These are phyloP conservation scores for Solanum sejunctum DNA, from an alignment of 257 asterid species.

Conservation along the genomic window DNA sequence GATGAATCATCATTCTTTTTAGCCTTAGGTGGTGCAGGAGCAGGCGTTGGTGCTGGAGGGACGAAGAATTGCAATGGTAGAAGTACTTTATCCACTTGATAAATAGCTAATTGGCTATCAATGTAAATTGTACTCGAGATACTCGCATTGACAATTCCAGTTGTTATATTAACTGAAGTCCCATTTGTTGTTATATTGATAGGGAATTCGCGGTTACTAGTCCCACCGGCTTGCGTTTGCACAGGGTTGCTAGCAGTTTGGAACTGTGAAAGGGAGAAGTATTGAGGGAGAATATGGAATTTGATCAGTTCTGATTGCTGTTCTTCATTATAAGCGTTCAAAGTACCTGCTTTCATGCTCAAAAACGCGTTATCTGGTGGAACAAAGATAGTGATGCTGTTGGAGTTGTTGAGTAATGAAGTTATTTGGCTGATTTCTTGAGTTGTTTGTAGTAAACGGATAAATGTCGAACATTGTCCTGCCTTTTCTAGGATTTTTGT, in stretches of 20 bases:
- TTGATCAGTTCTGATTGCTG: slow-evolving; percentile 33
- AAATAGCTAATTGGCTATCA: slow-evolving; percentile 36
- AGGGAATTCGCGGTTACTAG: slow-evolving; percentile 15
- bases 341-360: slow-evolving; percentile 25
- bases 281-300: slow-evolving; percentile 31
- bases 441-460: slow-evolving; percentile 39
- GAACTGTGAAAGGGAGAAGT: slow-evolving; percentile 25
- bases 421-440: slow-evolving; percentile 34
- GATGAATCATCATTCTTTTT: slow-evolving; percentile 8
- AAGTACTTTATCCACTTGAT: slow-evolving; percentile 35
- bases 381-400: slow-evolving; percentile 37
- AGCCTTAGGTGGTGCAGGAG: slow-evolving; percentile 37
- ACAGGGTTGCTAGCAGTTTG: slow-evolving; percentile 36
- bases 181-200: slow-evolving; percentile 37
- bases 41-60: slow-evolving; percentile 30
- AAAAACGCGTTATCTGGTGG: slow-evolving; percentile 38
- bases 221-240: slow-evolving; percentile 42
- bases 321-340: slow-evolving; percentile 28
- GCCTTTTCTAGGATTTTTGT: slow-evolving; percentile 46
- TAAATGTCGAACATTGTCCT: slow-evolving; percentile 31
- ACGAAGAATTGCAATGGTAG: slow-evolving; percentile 34
- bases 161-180: slow-evolving; percentile 28
- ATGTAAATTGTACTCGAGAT: slow-evolving; percentile 24
- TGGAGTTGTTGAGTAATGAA: slow-evolving; percentile 35
- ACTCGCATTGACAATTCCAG: slow-evolving; percentile 39